Evolutionary conservation across 2,329 filamentous ascomycete genomes (phyloP), one percentile per base, ranked within the genome.

Genomic region (Colletotrichum phormii): DNA sequence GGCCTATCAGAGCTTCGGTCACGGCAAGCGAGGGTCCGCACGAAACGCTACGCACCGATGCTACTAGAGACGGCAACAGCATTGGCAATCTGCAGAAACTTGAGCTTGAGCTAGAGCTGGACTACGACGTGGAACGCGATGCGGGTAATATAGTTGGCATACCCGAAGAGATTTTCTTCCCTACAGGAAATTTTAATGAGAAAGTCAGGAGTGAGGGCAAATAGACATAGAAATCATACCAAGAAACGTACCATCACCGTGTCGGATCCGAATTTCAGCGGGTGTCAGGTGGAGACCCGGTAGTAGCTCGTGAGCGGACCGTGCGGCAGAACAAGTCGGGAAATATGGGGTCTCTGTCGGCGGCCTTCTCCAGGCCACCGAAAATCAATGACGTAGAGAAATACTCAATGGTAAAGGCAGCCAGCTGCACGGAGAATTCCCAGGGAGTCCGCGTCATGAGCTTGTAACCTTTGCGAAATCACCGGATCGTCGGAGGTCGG

Each of bases 301-400:
- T 37, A 29, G 12, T 13, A 3, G 51, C n/a, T 5, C 24, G 13
- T 4, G 9, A 31, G 11, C 6, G 60, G 42, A 15, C 49, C 46
- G n/a, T 22, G 42, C 42, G 8, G 26, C n/a, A 29, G 31, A 7
- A 26, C 24, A 9, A n/a, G 2, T 5, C 24, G 5, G 24, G 18
- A 6, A 13, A 18, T 24, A 49, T 8, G 51, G 29, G 31, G 33
- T 4, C 31, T 55, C 11, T 5, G 26, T 5, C 24, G 24, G 33
- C 33, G 4, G 18, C 24, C 12, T 33, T 24, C 2, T 51, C 26
- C 37, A 13, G 24, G 1, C 24, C 3, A 5, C 51, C 18, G 9
- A 37, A 22, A 64, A 26, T 64, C 62, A 57, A 64, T 64, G 62
- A 64, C 62, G 62, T 57, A 31, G 15, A 9, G 8, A 46, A 33